Evolutionary conservation across 495 filamentous ascomycete genomes (phyloP).

Genomic region (Annulohypoxylon nitens): DNA sequence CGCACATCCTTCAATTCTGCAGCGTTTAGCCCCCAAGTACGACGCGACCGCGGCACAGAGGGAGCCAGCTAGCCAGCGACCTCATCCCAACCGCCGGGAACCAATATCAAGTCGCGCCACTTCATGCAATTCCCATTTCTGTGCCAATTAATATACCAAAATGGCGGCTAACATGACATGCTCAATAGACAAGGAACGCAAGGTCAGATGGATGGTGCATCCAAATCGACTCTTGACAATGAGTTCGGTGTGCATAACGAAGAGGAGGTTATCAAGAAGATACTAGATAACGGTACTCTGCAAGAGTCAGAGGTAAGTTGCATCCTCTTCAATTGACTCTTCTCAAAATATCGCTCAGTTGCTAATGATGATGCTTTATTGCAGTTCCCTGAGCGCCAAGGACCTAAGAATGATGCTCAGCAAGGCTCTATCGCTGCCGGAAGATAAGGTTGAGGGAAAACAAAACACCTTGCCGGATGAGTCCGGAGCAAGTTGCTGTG

Average conservation of each 20-base stretch:
- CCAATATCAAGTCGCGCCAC: conserved; percentile 6
- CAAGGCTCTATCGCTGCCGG: conserved; percentile 47
- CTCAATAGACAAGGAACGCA: conserved; percentile 82
- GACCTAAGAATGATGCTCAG: conserved; percentile 58
- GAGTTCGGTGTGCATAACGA: conserved; percentile 87
- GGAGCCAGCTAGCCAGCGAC: conserved; percentile 1
- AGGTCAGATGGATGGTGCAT: conserved; percentile 80
- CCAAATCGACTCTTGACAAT: conserved; percentile 77
- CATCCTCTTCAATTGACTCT: background rate
- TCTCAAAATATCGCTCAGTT: background rate
- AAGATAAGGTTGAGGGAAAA: conserved; percentile 31
- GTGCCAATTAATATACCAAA: background rate
- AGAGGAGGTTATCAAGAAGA: conserved; percentile 82
- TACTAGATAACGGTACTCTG: conserved; percentile 79
- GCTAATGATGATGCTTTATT: background rate
- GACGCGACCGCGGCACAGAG: conserved; percentile 3
- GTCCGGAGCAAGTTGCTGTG: conserved; percentile 11
- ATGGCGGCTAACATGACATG: conserved; percentile 39
- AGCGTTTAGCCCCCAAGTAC: conserved; percentile 16
- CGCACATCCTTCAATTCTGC: conserved; percentile 21
- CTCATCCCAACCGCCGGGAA: conserved; percentile 18
- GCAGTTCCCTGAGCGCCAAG: conserved; percentile 60
- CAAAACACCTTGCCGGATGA: conserved; percentile 18
- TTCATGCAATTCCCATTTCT: background rate
- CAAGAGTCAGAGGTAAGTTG: conserved; percentile 75